These are phyloP conservation scores for Suillus subluteus DNA, from an alignment of 768 basidiomycete genomes.

Conservation along the genomic window DNA sequence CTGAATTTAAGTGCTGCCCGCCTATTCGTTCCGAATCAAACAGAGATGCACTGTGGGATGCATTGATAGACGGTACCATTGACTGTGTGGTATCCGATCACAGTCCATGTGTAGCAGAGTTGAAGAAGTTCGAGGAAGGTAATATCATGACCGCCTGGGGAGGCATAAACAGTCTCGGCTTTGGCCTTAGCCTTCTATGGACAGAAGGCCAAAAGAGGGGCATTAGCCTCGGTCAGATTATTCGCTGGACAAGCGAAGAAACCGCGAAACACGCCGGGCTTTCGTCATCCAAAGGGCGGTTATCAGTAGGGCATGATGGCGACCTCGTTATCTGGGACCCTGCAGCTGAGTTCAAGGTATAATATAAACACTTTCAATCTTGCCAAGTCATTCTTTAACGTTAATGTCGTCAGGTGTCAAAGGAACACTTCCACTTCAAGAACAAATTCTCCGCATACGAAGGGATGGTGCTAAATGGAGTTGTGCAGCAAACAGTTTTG, in stretches of 20 bases:
- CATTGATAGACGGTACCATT: slow-evolving; percentile 79
- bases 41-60: slow-evolving; percentile 78
- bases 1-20: slow-evolving; percentile 96
- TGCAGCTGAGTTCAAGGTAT: slow-evolving; percentile 45
- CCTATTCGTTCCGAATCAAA: slow-evolving; percentile 82
- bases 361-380: slow-evolving; percentile 12
- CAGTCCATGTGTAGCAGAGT: slow-evolving; percentile 81
- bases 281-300: slow-evolving; percentile 65
- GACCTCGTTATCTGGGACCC: slow-evolving; percentile 90
- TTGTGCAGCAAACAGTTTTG: slow-evolving; percentile 79
- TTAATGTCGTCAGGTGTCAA: slow-evolving; percentile 60
- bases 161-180: slow-evolving; percentile 88
- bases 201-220: slow-evolving; percentile 67
- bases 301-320: slow-evolving; percentile 78
- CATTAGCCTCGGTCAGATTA: slow-evolving; percentile 59
- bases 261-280: slow-evolving; percentile 85
- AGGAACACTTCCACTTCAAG: slow-evolving; percentile 80
- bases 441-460: slow-evolving; percentile 94
- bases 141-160: slow-evolving; percentile 94
- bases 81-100: slow-evolving; percentile 97
- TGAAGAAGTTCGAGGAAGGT: slow-evolving; percentile 80
- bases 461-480: slow-evolving; percentile 69
- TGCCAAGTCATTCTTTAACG: slow-evolving; percentile 5
- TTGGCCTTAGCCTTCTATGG: slow-evolving; percentile 89
- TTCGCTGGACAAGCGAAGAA: slow-evolving; percentile 74